Conservation (phyloP, 2,329 filamentous ascomycete species). For the Conoideocrella luteorostrata region DNA sequence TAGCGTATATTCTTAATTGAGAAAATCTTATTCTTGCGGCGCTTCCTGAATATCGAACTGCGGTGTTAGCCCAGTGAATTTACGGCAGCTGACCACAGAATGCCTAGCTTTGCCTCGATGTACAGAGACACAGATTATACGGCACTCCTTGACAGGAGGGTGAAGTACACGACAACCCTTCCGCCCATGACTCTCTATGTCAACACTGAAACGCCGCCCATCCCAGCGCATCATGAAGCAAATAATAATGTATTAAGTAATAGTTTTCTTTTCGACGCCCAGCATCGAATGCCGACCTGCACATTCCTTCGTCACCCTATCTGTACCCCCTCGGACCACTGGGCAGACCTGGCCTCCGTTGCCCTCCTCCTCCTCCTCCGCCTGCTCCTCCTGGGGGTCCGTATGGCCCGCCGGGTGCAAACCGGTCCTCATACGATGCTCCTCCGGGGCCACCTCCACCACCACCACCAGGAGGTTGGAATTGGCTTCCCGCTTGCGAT, state of each 20-base stretch:
- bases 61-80: too few relatives aligned
- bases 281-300: background rate
- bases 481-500: constrained; percentile 35
- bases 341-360: constrained; percentile 36
- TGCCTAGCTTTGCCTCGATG: too few relatives aligned
- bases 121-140: too few relatives aligned
- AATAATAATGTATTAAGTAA: background rate
- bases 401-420: constrained; percentile 38
- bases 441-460: constrained; percentile 16
- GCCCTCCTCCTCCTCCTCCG: constrained; percentile 26
- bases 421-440: constrained; percentile 41
- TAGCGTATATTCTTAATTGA: too few relatives aligned
- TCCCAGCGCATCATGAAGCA: too few relatives aligned
- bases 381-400: constrained; percentile 32
- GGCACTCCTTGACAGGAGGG: too few relatives aligned
- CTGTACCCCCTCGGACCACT: constrained; percentile 37
- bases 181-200: too few relatives aligned
- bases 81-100: too few relatives aligned
- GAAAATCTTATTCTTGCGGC: too few relatives aligned
- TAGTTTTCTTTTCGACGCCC: background rate
- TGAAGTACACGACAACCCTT: too few relatives aligned
- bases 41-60: too few relatives aligned
- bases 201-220: too few relatives aligned
- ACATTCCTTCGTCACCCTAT: constrained; percentile 15
- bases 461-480: constrained; percentile 35